Percentiles rank a stretch among this genome's conserved stretches.
Conservation (phyloP, 2,329 filamentous ascomycete genomes). For the Fusarium globosum region DNA sequence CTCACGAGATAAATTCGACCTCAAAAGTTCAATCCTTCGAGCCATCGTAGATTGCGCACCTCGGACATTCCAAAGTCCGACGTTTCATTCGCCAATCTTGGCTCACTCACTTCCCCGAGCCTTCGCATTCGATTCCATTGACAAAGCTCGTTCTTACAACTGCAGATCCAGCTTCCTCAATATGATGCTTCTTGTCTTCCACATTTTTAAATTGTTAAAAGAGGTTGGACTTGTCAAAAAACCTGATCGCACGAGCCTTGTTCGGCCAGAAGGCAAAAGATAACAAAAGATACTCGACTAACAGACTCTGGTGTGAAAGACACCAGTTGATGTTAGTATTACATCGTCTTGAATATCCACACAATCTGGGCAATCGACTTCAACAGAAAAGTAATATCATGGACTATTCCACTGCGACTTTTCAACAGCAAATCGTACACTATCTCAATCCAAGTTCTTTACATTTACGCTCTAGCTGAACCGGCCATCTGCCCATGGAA, state of each 20-base stretch:
- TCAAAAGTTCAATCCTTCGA: background rate
- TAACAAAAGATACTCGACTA: background rate
- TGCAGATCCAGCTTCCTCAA: fast-evolving
- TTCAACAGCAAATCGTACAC: background rate
- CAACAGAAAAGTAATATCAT: background rate
- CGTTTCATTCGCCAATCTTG: background rate
- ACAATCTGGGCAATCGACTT: background rate
- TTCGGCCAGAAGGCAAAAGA: too few species aligned
- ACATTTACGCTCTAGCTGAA: background rate
- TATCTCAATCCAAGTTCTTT: too few species aligned
- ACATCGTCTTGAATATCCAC: background rate
- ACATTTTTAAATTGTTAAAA: fast-evolving
- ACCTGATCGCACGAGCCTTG: fast-evolving
- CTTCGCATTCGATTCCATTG: background rate
- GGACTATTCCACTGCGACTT: too few species aligned
- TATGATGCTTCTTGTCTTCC: background rate
- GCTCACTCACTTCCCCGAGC: background rate
- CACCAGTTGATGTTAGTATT: background rate
- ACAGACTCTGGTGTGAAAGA: background rate
- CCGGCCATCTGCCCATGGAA: conserved; percentile 17
- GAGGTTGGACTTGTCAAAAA: fast-evolving
- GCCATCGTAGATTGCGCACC: background rate
- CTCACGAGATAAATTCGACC: background rate
- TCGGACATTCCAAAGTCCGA: conserved; percentile 15
- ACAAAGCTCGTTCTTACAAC: too few species aligned